phyloP scores from a whole-genome alignment of 1,139 yeast species.

The Hemisphaericaspora xylofermentans region DNA sequence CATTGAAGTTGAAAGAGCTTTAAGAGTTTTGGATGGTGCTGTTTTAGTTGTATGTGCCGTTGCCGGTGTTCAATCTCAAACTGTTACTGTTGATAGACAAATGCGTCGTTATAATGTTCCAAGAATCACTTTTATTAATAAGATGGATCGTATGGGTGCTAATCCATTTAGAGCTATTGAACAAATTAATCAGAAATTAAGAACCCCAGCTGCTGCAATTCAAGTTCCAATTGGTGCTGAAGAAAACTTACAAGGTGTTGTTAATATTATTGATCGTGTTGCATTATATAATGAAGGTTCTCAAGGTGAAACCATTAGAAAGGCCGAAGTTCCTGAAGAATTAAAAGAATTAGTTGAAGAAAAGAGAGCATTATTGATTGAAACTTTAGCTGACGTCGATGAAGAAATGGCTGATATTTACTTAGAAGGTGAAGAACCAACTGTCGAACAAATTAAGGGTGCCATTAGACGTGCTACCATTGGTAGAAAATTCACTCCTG shows the following conservation, averaged over 20 bases:
- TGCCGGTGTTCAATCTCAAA: conserved; percentile 96
- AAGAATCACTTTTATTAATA: conserved; percentile 90
- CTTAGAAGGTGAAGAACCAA: conserved; percentile 87
- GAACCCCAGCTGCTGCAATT: conserved; percentile 94
- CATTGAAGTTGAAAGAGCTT: conserved; percentile 96
- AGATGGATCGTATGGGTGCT: conserved; percentile 99
- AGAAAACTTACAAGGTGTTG: conserved; percentile 79
- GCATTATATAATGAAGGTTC: conserved; percentile 87
- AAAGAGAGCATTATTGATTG: conserved; percentile 79
- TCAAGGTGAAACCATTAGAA: conserved; percentile 79
- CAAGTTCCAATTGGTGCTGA: conserved; percentile 98
- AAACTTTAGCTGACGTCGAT: conserved; percentile 95
- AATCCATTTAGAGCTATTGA: conserved; percentile 94
- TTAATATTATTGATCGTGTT: conserved; percentile 83
- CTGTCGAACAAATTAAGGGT: conserved; percentile 72
- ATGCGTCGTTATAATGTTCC: conserved; percentile 99
- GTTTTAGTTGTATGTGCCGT: conserved; percentile 98
- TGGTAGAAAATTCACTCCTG: conserved; percentile 96
- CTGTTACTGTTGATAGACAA: conserved; percentile 97
- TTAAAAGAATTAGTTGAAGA: conserved; percentile 76
- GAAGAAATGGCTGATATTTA: conserved; percentile 94
- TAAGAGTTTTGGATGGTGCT: conserved; percentile 96
- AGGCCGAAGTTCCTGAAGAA: conserved; percentile 70
- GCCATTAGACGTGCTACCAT: conserved; percentile 97
- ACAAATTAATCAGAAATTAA: conserved; percentile 81